A percentile compares a stretch with the other conserved stretches of the same genome.
These are phyloP conservation scores for Penicillium fuscoglaucum DNA, from an alignment of 2,329 filamentous ascomycete genomes.

Conservation along the genomic window DNA sequence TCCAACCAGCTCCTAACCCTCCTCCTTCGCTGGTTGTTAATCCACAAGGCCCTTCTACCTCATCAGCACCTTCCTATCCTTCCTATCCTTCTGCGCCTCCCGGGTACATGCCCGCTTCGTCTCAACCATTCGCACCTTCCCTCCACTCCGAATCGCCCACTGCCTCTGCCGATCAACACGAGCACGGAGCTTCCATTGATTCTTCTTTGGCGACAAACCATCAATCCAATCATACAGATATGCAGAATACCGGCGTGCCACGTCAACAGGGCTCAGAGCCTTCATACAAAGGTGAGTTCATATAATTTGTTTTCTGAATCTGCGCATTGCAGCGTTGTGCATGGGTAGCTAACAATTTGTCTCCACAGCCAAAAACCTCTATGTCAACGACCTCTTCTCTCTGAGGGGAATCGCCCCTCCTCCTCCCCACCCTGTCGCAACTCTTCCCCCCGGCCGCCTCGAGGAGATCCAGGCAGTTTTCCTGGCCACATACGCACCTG, in stretches of 20 bases:
- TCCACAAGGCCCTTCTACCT: constrained; percentile 38
- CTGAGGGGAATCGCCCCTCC: constrained; percentile 62
- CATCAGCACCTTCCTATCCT: constrained; percentile 33
- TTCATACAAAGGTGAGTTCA: constrained; percentile 24
- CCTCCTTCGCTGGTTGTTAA: constrained; percentile 44
- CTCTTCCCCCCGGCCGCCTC: constrained; percentile 49
- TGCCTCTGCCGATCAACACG: constrained; percentile 50
- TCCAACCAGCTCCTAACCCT: constrained; percentile 59
- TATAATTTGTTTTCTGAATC: neutral
- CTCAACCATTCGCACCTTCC: constrained; percentile 42
- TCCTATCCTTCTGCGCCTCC: constrained; percentile 42
- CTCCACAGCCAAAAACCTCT: constrained; percentile 62
- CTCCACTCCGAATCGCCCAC: constrained; percentile 40
- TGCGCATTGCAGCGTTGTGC: neutral
- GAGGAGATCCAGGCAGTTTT: constrained; percentile 72
- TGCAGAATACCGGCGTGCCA: constrained; percentile 36
- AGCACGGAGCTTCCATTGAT: constrained; percentile 65
- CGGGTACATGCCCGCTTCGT: constrained; percentile 42
- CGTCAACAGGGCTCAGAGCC: constrained; percentile 23
- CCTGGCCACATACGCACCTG: constrained; percentile 71
- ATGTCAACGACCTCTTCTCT: constrained; percentile 70
- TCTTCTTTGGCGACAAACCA: constrained; percentile 60
- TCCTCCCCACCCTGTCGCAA: constrained; percentile 54
- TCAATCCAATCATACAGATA: constrained; percentile 34
- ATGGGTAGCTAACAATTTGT: constrained; percentile 42